Conservation (phyloP, 148 eudicot species). For the Vaccinium corymbosum region DNA sequence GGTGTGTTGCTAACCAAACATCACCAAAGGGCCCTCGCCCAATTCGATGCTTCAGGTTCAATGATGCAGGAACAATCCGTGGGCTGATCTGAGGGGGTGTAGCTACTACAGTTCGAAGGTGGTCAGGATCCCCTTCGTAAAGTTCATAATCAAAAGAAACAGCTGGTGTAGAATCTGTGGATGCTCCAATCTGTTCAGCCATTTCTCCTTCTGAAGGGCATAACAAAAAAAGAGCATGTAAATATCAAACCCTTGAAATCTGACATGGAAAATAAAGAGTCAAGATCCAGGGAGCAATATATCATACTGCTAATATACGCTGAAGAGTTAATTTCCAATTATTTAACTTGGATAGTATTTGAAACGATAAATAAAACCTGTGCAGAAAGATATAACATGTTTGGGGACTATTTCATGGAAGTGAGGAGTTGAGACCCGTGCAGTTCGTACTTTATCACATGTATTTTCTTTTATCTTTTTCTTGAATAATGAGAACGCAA, state of each 20-base stretch:
- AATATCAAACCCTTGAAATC: background rate
- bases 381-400: background rate
- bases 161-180: slow-evolving; percentile 14
- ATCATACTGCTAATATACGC: background rate
- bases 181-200: slow-evolving; percentile 29
- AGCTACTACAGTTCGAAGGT: slow-evolving; percentile 63
- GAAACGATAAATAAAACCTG: background rate
- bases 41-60: slow-evolving; percentile 74
- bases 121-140: slow-evolving; percentile 78
- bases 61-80: slow-evolving; percentile 55
- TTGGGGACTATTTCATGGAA: background rate
- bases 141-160: slow-evolving; percentile 72
- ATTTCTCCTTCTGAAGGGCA: slow-evolving; percentile 16
- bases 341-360: background rate
- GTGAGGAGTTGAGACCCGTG: background rate
- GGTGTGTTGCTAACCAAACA: slow-evolving; percentile 93
- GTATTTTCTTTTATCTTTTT: background rate
- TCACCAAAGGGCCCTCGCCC: slow-evolving; percentile 85
- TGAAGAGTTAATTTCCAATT: background rate
- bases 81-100: slow-evolving; percentile 54
- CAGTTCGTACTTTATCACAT: background rate
- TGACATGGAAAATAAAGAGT: background rate
- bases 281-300: background rate
- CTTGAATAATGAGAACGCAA: background rate
- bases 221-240: background rate